Base-by-base conservation (phyloP, 345 rosid genomes). In the Salix brachista region DNA sequence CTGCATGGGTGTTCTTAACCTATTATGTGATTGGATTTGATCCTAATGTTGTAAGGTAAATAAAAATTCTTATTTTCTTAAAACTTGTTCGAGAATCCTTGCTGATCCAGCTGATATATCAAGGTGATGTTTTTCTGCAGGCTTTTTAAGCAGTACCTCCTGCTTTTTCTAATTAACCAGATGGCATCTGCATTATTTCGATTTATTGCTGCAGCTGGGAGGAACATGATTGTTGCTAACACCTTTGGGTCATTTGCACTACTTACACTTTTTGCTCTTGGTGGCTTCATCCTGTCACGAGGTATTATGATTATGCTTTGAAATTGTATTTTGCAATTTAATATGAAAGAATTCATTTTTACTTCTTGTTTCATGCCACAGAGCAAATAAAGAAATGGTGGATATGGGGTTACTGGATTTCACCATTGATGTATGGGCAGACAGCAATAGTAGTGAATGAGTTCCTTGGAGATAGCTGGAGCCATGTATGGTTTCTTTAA, bases 371-470 rank as follows among this genome's bases (percentile, higher is more conserved):
- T 56, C 21, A 50, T 19, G 34, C 25, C 14, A 60, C 84, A 94
- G 98, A 92, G 11, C 71, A 89, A 65, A 76, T 94, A 2, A 92
- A 94, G 80, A 89, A 86, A 74, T 92, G 97, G 98, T 91, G 97
- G 98, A 85, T 88, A 37, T 92, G 98, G 97, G 96, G 87, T 68
- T 94, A 85, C 80, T 94, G 97, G 97, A 37, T 75, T 67, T 92
- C 97, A 14, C 94, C 98, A 18, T 41, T 94, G 62, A 91, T 89
- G 96, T 94, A 94, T 62, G 93, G 86, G 67, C 96, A 92, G 66
- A 92, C 84, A n/a, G 98, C 96, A 1, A 69, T 92, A 2, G 70
- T 80, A 30, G 89, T 84, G 32, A 94, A 92, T 37, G 96, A 92
- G 81, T 90, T 89, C 85, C 90, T 89, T 9, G 96, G 92, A 42